These are phyloP conservation scores for Trichoderma asperellum DNA, from an alignment of 2,329 filamentous ascomycete genomes.

Conservation along the genomic window DNA sequence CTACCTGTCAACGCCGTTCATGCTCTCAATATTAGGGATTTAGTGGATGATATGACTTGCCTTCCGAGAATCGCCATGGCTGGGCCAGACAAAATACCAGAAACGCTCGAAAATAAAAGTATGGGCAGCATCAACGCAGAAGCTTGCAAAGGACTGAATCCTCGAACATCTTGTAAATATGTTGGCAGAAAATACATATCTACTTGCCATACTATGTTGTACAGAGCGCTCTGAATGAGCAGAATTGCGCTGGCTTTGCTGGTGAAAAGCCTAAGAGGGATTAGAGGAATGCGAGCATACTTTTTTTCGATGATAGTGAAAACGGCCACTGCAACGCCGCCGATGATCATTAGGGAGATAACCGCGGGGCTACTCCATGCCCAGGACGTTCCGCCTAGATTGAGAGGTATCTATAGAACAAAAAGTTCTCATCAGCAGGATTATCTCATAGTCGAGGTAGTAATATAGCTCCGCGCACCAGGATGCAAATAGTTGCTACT, in stretches of 20 bases:
- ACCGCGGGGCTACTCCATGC: not conserved
- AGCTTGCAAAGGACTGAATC: not conserved
- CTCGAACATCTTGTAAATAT: not conserved
- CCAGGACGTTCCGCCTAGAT: not conserved
- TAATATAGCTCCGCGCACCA: not conserved
- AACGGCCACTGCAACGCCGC: not conserved
- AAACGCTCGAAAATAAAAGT: not conserved
- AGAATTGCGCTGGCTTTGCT: not conserved
- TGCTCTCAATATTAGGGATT: not conserved
- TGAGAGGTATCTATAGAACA: not conserved
- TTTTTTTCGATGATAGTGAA: not conserved
- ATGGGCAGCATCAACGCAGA: not conserved
- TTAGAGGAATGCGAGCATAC: not conserved
- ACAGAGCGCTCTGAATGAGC: not conserved
- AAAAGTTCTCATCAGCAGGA: not conserved
- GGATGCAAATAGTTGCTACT: not conserved
- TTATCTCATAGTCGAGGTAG: not conserved
- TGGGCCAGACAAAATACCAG: not conserved
- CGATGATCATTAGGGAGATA: not conserved
- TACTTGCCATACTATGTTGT: not conserved
- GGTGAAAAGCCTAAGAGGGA: not conserved
- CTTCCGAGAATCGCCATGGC: not conserved
- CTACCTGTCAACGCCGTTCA: not conserved
- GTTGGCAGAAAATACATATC: not conserved
- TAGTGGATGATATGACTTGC: not conserved